A percentile compares a stretch with the other conserved stretches of the same genome.
phyloP scores from a whole-genome alignment of 1,139 yeast genomes.

The Candida albicans region DNA sequence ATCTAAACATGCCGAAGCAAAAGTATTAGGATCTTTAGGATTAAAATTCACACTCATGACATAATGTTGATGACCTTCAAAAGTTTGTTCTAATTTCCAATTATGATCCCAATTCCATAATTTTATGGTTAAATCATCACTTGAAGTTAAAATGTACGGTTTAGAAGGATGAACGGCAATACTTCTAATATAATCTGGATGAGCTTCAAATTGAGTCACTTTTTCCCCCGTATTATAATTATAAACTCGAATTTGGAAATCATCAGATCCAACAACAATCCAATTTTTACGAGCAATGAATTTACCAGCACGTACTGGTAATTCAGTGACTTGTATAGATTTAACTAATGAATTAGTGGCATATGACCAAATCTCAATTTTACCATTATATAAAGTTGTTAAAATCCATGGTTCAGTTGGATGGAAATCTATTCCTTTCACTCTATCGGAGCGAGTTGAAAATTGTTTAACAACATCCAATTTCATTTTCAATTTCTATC shows the following conservation, averaged over 20 bases:
- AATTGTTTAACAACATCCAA: conserved; percentile 67
- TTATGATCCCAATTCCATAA: conserved; percentile 97
- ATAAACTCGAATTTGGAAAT: conserved; percentile 87
- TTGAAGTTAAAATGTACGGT: conserved; percentile 83
- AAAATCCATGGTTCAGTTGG: conserved; percentile 97
- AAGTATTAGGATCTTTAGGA: conserved; percentile 96
- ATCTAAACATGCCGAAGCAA: conserved; percentile 96
- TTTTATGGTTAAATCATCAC: conserved; percentile 89
- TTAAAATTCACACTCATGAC: conserved; percentile 94
- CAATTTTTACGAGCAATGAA: conserved; percentile 96
- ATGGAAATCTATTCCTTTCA: conserved; percentile 96
- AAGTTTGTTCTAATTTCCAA: conserved; percentile 88
- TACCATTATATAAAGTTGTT: conserved; percentile 82
- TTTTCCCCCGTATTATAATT: conserved; percentile 96
- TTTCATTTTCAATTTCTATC: conserved; percentile 38
- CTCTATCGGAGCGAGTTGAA: conserved; percentile 89
- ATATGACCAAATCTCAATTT: conserved; percentile 89
- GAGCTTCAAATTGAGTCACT: conserved; percentile 93
- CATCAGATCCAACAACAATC: conserved; percentile 96
- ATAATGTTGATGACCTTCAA: conserved; percentile 95
- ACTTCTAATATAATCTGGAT: conserved; percentile 92
- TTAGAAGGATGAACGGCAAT: conserved; percentile 93
- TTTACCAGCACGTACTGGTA: conserved; percentile 94
- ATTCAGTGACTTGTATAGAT: conserved; percentile 78
- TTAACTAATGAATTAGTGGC: conserved; percentile 63